Conservation (phyloP, 495 filamentous ascomycete genomes). For the Aspergillus bridgeri region DNA sequence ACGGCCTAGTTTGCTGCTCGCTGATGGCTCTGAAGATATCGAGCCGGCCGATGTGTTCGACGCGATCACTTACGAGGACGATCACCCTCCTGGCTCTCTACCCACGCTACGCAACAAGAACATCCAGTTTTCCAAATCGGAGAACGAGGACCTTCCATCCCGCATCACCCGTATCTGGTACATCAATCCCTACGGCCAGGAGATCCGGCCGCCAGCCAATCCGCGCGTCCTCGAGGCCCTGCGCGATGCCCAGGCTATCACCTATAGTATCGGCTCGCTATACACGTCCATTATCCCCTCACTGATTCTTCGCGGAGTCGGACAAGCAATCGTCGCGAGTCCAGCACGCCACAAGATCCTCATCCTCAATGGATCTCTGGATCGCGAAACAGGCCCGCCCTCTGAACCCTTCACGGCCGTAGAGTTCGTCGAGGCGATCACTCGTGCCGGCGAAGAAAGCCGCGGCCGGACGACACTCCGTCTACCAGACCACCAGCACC, state of each 20-base stretch:
- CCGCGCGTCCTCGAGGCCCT: slow-evolving; percentile 71
- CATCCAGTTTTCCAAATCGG: slow-evolving; percentile 72
- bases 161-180: slow-evolving; percentile 88
- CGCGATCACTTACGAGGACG: slow-evolving; percentile 60
- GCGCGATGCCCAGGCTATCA: slow-evolving; percentile 56
- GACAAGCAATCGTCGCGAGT: slow-evolving; percentile 34
- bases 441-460: slow-evolving; percentile 54
- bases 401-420: slow-evolving; percentile 58
- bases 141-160: slow-evolving; percentile 67
- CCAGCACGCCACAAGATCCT: slow-evolving; percentile 70
- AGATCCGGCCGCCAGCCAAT: slow-evolving; percentile 79
- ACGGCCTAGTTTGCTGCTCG: slow-evolving; percentile 38
- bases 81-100: slow-evolving; percentile 81
- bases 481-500: not conserved
- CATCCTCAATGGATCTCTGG: slow-evolving; percentile 76
- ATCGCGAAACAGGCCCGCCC: slow-evolving; percentile 78
- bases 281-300: slow-evolving; percentile 80
- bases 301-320: slow-evolving; percentile 44
- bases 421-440: slow-evolving; percentile 79
- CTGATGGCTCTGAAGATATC: slow-evolving; percentile 43
- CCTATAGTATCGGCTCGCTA: slow-evolving; percentile 88
- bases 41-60: slow-evolving; percentile 70
- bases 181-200: slow-evolving; percentile 92
- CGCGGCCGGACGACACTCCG: slow-evolving; percentile 27
- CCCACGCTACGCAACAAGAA: slow-evolving; percentile 74